Evolutionary conservation across 2,329 filamentous ascomycete genomes (phyloP), one percentile per base, ranked within the genome.

Genomic region (Aspergillus sergii): DNA sequence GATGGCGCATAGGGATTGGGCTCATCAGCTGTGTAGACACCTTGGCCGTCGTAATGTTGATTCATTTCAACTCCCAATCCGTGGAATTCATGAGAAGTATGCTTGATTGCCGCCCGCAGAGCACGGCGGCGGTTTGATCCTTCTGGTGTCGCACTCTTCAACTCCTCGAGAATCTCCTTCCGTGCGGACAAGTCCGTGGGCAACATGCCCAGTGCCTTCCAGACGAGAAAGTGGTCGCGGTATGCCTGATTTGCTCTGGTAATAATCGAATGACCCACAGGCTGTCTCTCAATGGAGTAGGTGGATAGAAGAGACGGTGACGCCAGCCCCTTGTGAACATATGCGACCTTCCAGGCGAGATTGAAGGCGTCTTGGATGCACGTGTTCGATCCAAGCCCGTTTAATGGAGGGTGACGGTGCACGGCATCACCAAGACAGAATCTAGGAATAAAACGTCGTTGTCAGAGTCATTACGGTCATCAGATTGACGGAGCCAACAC

Each of bases 51-150:
- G 66, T 89, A 89, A 4, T 75, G 76, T 69, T 89, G 87, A 67
- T 84, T 84, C 85, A 88, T 88, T 68, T 88, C 85, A 16, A 85
- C 77, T 1, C 86, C 87, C 16, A 89, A 76, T 3, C 79, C 85
- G 62, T 86, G 83, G 64, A 85, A 85, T 69, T 86, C 85, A 59
- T 79, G 79, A 1, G 76, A 69, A 1, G 82, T 83, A 11, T 74
- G 68, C 58, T 80, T 72, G 30, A 86, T 79, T 77, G 34, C 34
- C 12, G 34, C 12, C 14, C 12, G 34, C 11, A 36, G 34, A 12
- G 34, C 34, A 36, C 34, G 34, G 11, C 34, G 34, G 34, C 34
- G 34, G 34, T 36, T 36, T 12, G 34, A 36, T 36, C 34, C 34
- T 14, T 36, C 34, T 36, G 34, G 34, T 14, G 34, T 36, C 12